These are phyloP conservation scores for Hypericum androsaemum DNA, from an alignment of 345 rosid species.

Conservation along the genomic window DNA sequence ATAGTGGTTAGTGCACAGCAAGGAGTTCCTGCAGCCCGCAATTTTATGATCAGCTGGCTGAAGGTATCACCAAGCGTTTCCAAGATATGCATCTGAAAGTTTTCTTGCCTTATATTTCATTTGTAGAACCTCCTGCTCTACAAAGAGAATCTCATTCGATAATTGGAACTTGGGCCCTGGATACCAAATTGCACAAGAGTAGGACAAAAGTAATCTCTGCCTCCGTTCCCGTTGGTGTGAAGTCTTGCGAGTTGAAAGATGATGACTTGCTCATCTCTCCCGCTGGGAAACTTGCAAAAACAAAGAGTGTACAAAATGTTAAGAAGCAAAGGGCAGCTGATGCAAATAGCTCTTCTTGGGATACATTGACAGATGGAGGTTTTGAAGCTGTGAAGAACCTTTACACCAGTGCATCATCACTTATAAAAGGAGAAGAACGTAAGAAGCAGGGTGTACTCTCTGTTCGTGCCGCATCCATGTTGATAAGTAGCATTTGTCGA, in stretches of 20 bases:
- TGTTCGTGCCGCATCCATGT: constrained; percentile 86
- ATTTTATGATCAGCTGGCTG: constrained; percentile 29
- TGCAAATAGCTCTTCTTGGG: constrained; percentile 32
- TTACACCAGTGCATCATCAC: constrained; percentile 42
- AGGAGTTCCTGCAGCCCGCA: constrained; percentile 12
- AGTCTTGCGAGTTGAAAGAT: constrained; percentile 38
- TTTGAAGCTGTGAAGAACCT: constrained; percentile 45
- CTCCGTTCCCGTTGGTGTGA: constrained; percentile 83
- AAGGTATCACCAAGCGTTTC: constrained; percentile 39
- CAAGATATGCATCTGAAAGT: neutral
- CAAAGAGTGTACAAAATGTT: constrained; percentile 29
- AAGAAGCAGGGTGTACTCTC: constrained; percentile 74
- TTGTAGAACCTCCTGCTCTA: constrained; percentile 47
- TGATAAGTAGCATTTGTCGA: constrained; percentile 43
- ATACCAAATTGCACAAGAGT: constrained; percentile 49
- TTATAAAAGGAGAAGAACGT: constrained; percentile 40
- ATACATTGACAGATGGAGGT: constrained; percentile 32
- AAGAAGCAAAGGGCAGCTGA: constrained; percentile 27
- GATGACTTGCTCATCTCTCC: constrained; percentile 17
- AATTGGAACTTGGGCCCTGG: constrained; percentile 63
- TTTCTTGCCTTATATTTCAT: too few species aligned
- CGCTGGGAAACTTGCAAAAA: constrained; percentile 22
- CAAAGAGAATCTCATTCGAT: constrained; percentile 50
- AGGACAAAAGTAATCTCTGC: constrained; percentile 54
- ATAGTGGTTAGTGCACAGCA: constrained; percentile 3